Evolutionary conservation across 2,329 filamentous ascomycete species (phyloP), one percentile per base, ranked within the genome.

Genomic region (Curvularia sp.): DNA sequence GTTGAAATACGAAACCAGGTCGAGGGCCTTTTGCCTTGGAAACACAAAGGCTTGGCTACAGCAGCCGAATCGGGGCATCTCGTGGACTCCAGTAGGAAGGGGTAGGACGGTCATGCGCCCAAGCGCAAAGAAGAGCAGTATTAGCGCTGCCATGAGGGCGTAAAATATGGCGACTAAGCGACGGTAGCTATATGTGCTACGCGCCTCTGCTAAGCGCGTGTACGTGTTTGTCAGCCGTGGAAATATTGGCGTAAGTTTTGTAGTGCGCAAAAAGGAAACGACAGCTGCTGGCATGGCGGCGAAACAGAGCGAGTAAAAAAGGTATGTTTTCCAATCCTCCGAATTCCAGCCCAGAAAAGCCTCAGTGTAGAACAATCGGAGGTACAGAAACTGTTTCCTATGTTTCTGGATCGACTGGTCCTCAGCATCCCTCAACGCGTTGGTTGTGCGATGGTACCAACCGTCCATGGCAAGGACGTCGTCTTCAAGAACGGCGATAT

Each of bases 351-450:
- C 79, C 2, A 80, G 71, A 47, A 79, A 78, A 49, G 78, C 69
- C 53, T 82, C 79, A 0, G 79, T 80, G 57, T 80, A 81, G 68
- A 83, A 82, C 12, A 83, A 69, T 2, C 80, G 79, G 15, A 82
- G 70, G 62, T 82, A 82, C 5, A 81, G 66, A 61, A 76, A 77
- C 24, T 73, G 58, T 8, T 65, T 66, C 4, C 62, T 62, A 13
- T 60, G 65, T 38, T 55, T 58, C 28, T 68, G 49, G 10, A 59
- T 61, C n/a, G 70, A 72, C 50, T 75, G 65, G 30, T 58, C 60
- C 55, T 80, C 74, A 5, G 74, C 75, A 33, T 67, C 60, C 13
- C 69, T 61, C 26, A 82, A 61, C 0, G 75, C 80, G 5, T 69
- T 58, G 42, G 77, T 67, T 0, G 77, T 78, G 5, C 79, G 75